Evolutionary conservation across 805 yeast species (phyloP), one percentile per base, ranked within the genome.

Genomic region (Ogataea siamensis): DNA sequence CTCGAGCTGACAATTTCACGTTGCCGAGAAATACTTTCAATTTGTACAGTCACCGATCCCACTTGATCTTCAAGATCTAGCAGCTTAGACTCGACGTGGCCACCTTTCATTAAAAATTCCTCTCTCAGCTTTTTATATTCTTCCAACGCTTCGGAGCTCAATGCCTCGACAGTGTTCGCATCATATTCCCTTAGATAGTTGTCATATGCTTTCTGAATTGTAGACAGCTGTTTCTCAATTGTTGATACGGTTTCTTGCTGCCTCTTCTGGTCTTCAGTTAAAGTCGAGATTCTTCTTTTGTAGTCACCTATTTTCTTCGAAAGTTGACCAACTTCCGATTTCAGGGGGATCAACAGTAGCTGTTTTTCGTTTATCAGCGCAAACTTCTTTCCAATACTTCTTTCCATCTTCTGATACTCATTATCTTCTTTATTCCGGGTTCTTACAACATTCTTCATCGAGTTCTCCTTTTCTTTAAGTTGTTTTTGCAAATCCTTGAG

Each of bases 71-170:
- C 68, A 20, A 76, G 47, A 3, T 68, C 61, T 18, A 76, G 50
- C 28, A 71, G 60, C 42, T 75, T 80, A 20, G 71, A 72, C 49
- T 80, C 76, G n/a, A 70, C 49, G 30, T 74, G 76, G 11, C 87
- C 87, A 0, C 70, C 74, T 23, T 63, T 62, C 21, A 75, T 64
- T 36, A 84, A 60, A 49, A 74, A 86, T 34, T 66, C 47, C 24
- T 74, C 76, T 53, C 85, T 73, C 40, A 87, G 62, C 1, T 40
- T 16, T 28, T 78, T 78, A 56, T 87, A 87, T 30, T 77, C 80
- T 19, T 63, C 58, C 28, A 76, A 64, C 33, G 76, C 82, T 8
- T 70, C 77, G 1, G 68, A 66, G 11, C 76, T 65, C 19, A 84
- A 51, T 10, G 43, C 43, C 12, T 46, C 47, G 5, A 34, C 24